These are phyloP conservation scores for Cylindrotheca closterium DNA, from an alignment of 108 stramenopile genomes.

Conservation along the genomic window DNA sequence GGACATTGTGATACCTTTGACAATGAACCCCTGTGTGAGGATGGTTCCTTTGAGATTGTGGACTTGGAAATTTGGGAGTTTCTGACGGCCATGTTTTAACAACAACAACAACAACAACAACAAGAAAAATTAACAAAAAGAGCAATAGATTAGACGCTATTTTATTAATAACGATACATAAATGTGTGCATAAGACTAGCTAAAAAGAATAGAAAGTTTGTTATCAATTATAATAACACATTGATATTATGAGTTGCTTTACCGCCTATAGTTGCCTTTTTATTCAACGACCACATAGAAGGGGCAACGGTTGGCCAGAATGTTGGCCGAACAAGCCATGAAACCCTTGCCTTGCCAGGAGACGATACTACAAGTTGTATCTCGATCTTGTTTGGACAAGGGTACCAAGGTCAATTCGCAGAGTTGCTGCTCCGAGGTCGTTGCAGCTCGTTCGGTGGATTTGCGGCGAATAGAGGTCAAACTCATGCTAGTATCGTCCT, in stretches of 20 bases:
- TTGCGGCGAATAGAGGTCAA: too few relatives aligned
- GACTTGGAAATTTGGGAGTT: constrained; percentile 80
- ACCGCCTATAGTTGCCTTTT: too few relatives aligned
- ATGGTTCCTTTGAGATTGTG: constrained; percentile 59
- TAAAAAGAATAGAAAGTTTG: too few relatives aligned
- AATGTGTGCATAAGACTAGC: too few relatives aligned
- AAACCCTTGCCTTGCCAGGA: constrained; percentile 50
- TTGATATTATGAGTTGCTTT: too few relatives aligned
- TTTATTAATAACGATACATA: neutral
- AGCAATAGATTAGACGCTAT: neutral
- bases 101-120: neutral
- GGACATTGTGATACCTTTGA: constrained; percentile 88
- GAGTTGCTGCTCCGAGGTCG: too few relatives aligned
- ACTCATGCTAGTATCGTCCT: too few relatives aligned
- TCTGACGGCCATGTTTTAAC: constrained; percentile 39
- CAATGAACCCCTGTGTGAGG: constrained; percentile 71
- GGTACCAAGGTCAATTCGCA: constrained; percentile 73
- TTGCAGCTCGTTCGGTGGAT: too few relatives aligned
- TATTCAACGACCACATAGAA: constrained; percentile 14
- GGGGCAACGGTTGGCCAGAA: constrained; percentile 46
- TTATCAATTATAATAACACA: too few relatives aligned
- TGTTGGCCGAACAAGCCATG: constrained; percentile 75
- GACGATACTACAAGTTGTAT: constrained; percentile 37
- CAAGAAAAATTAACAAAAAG: neutral
- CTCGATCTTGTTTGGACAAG: constrained; percentile 12